Base-by-base conservation (phyloP, 768 basidiomycete genomes). In the Gymnopilus junonius region DNA sequence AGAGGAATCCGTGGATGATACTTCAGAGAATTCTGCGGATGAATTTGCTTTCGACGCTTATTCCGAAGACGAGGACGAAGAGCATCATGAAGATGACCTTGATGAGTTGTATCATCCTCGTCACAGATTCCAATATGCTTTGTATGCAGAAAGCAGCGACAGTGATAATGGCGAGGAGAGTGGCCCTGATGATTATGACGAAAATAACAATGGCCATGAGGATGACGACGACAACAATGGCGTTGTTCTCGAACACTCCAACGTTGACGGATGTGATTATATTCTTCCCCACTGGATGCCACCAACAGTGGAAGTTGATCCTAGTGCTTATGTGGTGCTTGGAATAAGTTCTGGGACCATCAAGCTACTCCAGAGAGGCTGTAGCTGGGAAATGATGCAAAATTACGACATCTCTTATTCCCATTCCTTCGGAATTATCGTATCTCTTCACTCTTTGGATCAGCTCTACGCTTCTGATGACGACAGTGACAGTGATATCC, bases 241-340 rank as follows among this genome's bases (percentile, higher is more conserved):
- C n/a, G 76, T 20, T 15, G 17, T 32, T 10, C 15, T 51, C 32
- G 45, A 27, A 1, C 27, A 45, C 17, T 46, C 43, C 21, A 63
- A 55, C 20, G 53, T 61, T 3, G 65, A 66, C 25, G 63, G 61
- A 12, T 4, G 14, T 27, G 23, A 58, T 20, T 71, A 67, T 29
- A 75, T 80, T 12, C 65, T 71, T 17, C 79, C 87, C 6, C 79
- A 72, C 20, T 91, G 89, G 89, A 83, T 84, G 60, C 90, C 89
- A 3, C 87, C 89, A 0, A 71, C 59, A 32, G 73, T 79, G 51
- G 39, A 67, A 53, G 68, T 84, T 20, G 65, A 72, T 56, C 58
- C 64, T 4, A 61, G 43, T 31, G 65, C 64, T 21, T 59, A 58
- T 21, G 43, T 31, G 20, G 42, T 48, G n/a, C 45, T 48, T 12